phyloP scores from a whole-genome alignment of 2,329 filamentous ascomycete species.

The Diaporthe nobilis region DNA sequence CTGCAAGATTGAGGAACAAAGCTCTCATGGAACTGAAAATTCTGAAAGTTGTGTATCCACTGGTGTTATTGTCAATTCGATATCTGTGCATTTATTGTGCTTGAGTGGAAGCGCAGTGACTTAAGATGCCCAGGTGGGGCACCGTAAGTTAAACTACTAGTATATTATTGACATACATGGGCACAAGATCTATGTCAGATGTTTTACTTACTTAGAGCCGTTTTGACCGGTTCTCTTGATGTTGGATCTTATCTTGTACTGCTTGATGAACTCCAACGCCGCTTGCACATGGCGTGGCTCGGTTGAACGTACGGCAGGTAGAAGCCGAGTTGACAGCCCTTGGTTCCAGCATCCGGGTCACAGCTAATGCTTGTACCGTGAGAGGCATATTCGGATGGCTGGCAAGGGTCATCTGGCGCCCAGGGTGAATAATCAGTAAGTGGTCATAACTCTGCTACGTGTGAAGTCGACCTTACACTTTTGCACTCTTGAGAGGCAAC shows the following conservation, averaged over 20 bases:
- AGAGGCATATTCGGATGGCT: too few relatives aligned
- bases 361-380: background rate
- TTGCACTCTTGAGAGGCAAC: background rate
- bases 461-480: background rate
- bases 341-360: background rate
- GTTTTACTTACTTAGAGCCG: background rate
- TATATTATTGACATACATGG: too few relatives aligned
- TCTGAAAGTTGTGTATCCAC: background rate
- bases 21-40: background rate
- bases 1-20: background rate
- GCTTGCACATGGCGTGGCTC: background rate
- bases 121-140: background rate
- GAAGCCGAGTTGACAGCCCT: background rate
- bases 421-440: background rate
- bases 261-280: background rate
- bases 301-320: background rate
- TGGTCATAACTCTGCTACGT: background rate
- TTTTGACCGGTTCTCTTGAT: background rate
- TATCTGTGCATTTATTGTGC: background rate
- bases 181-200: background rate
- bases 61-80: background rate
- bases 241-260: background rate
- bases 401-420: too few relatives aligned
- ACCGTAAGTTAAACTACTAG: constrained; percentile 1
- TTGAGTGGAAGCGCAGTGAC: background rate